Evolutionary conservation across 139 green algal species (phyloP).

Genomic region (Yamagishiella unicocca): DNA sequence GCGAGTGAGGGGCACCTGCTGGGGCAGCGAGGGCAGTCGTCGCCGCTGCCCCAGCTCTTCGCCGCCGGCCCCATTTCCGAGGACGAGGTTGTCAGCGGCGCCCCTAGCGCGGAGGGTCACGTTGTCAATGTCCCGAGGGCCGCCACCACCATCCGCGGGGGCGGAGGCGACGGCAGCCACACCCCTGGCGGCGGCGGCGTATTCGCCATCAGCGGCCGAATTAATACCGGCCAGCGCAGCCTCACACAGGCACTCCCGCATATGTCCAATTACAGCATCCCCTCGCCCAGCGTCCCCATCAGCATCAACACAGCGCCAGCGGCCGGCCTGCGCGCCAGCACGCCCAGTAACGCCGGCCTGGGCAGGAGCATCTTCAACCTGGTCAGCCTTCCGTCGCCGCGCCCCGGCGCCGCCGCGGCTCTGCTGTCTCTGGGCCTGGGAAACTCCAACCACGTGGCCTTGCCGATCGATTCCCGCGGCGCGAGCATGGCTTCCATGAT

Average conservation of each 20-base stretch:
- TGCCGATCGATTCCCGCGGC: background rate
- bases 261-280: too few relatives aligned
- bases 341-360: background rate
- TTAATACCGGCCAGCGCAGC: too few relatives aligned
- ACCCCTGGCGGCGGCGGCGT: too few relatives aligned
- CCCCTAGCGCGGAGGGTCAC: background rate
- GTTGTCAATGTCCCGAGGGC: too few relatives aligned
- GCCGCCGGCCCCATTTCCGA: background rate
- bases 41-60: slow-evolving; percentile 15
- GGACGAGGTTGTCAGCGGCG: background rate
- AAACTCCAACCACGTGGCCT: too few relatives aligned
- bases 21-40: slow-evolving; percentile 6
- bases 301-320: background rate
- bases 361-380: slow-evolving; percentile 20
- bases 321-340: background rate
- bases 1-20: background rate
- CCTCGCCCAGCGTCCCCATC: too few relatives aligned
- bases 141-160: too few relatives aligned
- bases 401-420: background rate
- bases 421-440: slow-evolving; percentile 26
- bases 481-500: slow-evolving; percentile 42
- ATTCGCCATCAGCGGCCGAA: too few relatives aligned
- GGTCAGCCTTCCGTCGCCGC: slow-evolving; percentile 15
- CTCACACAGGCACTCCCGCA: too few relatives aligned
- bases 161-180: too few relatives aligned